Conservation (phyloP, 306 rosid genomes). For the Corylus avellana region DNA sequence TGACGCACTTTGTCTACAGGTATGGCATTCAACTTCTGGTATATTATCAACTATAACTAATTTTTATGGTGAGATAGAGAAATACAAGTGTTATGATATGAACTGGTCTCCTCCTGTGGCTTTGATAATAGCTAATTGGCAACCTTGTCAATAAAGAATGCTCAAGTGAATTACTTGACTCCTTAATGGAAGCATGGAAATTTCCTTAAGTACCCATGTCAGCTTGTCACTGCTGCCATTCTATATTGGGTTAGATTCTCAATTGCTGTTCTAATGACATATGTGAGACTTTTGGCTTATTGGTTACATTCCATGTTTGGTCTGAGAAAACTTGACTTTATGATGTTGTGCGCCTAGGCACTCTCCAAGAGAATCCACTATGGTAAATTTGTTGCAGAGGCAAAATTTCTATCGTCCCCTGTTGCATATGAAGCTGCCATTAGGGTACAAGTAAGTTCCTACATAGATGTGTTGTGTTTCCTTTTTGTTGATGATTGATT, state of each 20-base stretch:
- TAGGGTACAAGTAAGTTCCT: constrained; percentile 35
- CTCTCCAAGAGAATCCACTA: constrained; percentile 66
- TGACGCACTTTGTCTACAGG: constrained; percentile 66
- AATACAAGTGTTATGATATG: constrained; percentile 1
- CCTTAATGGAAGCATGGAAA: neutral
- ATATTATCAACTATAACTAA: neutral
- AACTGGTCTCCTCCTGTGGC: neutral
- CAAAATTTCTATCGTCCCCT: constrained; percentile 47
- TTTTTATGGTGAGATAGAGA: neutral
- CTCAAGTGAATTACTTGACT: neutral
- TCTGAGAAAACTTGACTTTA: neutral
- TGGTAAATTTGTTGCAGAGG: constrained; percentile 69
- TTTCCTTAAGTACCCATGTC: too few species aligned
- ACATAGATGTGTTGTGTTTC: neutral
- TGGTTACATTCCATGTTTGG: neutral
- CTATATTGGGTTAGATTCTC: neutral
- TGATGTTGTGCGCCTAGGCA: constrained; percentile 28
- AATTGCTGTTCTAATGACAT: neutral
- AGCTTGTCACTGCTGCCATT: neutral
- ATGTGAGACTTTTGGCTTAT: neutral
- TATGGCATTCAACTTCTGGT: constrained; percentile 21
- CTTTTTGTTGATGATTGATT: neutral
- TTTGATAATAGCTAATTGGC: neutral
- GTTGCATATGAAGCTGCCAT: constrained; percentile 45
- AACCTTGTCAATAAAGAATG: neutral